phyloP scores from a whole-genome alignment of 2,329 filamentous ascomycete genomes.

The Alternaria rosae region DNA sequence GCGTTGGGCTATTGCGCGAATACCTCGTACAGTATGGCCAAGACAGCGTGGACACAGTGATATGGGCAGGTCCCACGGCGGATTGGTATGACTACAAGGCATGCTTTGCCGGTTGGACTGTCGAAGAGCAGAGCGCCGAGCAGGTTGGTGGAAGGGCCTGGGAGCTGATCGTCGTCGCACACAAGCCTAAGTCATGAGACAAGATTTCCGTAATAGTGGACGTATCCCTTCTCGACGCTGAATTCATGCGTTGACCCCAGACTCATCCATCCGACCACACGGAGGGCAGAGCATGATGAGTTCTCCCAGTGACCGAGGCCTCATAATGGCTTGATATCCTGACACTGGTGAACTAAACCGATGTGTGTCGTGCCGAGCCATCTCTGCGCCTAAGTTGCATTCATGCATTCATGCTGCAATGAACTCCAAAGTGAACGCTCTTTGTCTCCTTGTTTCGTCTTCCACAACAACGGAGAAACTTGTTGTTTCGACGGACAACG shows the following conservation, averaged over 20 bases:
- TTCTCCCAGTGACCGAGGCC: no score
- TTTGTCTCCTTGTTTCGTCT: background rate
- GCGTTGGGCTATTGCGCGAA: constrained; percentile 53
- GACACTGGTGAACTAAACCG: background rate
- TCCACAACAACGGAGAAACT: background rate
- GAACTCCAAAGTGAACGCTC: background rate
- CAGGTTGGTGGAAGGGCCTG: constrained; percentile 43
- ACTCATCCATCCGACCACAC: background rate
- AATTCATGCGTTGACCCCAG: background rate
- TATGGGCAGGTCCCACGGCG: constrained; percentile 54
- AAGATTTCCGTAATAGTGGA: background rate
- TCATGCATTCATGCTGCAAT: background rate
- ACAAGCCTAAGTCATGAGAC: background rate
- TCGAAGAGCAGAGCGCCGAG: constrained; percentile 28
- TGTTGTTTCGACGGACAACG: background rate
- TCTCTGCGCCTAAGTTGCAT: background rate
- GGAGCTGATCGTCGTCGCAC: constrained; percentile 43
- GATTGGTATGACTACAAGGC: constrained; percentile 52
- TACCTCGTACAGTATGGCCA: constrained; percentile 53
- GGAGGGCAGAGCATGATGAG: background rate
- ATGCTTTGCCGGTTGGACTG: constrained; percentile 35
- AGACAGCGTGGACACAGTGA: constrained; percentile 42
- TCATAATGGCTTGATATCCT: background rate
- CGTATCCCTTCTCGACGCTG: no score
- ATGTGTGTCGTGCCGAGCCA: background rate